Evolutionary conservation across 257 asterid genomes (phyloP), one percentile per base, ranked within the genome.

Genomic region (Lycium barbarum): DNA sequence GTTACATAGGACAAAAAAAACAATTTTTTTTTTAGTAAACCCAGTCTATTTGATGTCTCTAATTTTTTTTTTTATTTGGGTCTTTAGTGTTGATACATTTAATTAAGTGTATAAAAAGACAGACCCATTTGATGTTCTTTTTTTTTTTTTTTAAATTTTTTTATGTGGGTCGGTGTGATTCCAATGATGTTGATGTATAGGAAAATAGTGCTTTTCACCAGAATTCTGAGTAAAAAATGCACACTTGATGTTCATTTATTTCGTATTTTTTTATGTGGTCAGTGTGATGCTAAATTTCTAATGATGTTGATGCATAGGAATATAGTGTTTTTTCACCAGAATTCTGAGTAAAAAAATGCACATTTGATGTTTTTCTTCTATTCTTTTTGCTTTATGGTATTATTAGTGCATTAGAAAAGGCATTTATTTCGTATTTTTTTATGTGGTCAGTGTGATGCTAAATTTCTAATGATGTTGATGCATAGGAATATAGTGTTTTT

Each of bases 101-200:
- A 70, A 68, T 26, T 26, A 26, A 26, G 33, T 26, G 49, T 70
- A 20, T 26, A 40, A 53, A 35, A 35, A 35, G 9, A 35, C 73
- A 33, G 2, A 66, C 73, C 8, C 73, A 66, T 68, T 40, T 17
- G 79, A 40, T 70, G 15, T 71, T 71, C 33, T 4, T 71, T 26
- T 43, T 20, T 43, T 38, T 12, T 71, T 38, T 70, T 26, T 26
- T n/a, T n/a, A n/a, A n/a, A n/a, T n/a, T n/a, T n/a, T 9, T n/a
- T 72, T 33, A 4, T 3, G 13, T 55, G 38, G 71, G 13, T 78
- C 79, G 67, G 6, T 55, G 5, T 43, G 62, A 10, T 22, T 79
- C 80, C 15, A 54, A 8, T 18, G 47, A 86, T 14, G 76, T 71
- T 87, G 80, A 35, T 66, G 43, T 47, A 26, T n/a, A 74, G 81